Percentiles rank a stretch among this genome's conserved stretches.
Conservation (phyloP, 139 green algal species). For the Chlamydomonas schloesseri region DNA sequence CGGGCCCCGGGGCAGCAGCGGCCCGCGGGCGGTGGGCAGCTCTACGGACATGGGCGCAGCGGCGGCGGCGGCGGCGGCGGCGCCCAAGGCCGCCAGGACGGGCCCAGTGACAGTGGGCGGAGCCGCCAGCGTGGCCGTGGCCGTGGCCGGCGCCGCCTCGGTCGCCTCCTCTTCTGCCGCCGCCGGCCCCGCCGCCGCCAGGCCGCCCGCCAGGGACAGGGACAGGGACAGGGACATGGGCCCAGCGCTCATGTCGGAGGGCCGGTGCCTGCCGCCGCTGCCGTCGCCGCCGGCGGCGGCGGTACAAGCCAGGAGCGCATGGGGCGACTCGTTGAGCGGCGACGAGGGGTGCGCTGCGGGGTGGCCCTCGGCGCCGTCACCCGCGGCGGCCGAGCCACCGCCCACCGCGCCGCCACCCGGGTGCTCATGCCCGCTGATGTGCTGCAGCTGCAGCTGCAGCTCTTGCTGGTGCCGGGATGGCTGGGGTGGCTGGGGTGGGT, state of each 20-base stretch:
- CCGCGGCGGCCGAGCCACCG: not conserved
- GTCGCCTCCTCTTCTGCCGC: not conserved
- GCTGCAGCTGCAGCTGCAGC: not conserved
- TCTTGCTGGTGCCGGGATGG: too few relatives aligned
- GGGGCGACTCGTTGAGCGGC: not conserved
- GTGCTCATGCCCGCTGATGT: not conserved
- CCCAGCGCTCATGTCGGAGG: slow-evolving; percentile 13
- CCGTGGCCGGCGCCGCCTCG: not conserved
- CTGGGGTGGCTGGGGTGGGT: too few relatives aligned
- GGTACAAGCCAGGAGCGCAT: not conserved
- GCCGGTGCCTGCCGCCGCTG: not conserved
- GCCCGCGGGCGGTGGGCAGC: not conserved
- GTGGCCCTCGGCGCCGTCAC: not conserved
- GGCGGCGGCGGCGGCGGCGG: not conserved
- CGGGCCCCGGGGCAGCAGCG: too few relatives aligned
- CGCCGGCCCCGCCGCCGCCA: not conserved
- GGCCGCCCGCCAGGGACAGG: slow-evolving; percentile 2
- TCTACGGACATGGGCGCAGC: not conserved
- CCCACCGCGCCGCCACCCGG: too few relatives aligned
- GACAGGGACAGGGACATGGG: slow-evolving; percentile 37
- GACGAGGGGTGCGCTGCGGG: not conserved
- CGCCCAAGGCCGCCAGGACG: too few relatives aligned
- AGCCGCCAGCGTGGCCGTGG: not conserved
- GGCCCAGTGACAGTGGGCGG: not conserved
- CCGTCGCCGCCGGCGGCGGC: not conserved